A percentile compares a stretch with the other conserved stretches of the same genome.
Evolutionary conservation across 495 filamentous ascomycete genomes (phyloP).

Genomic region (Tuber borchii): DNA sequence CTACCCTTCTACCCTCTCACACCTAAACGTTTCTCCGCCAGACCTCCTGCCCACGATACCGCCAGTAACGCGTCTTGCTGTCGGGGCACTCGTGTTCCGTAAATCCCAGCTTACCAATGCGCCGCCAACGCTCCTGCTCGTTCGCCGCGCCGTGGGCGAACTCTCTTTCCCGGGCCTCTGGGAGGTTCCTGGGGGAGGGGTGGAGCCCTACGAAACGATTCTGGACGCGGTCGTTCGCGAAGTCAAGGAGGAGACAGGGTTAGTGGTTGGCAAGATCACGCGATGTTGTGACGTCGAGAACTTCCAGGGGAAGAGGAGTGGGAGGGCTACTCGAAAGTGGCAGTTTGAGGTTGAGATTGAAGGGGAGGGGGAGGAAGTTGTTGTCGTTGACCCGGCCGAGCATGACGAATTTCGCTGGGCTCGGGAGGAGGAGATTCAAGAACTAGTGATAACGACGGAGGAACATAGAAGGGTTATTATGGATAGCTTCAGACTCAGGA

Average conservation of each 20-base stretch:
- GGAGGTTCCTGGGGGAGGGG: conserved; percentile 56
- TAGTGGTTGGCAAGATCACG: conserved; percentile 48
- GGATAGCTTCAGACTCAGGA: conserved; percentile 16
- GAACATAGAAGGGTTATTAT: conserved; percentile 7
- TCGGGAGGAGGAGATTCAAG: conserved; percentile 44
- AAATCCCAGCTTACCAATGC: conserved; percentile 13
- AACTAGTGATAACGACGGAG: conserved; percentile 12
- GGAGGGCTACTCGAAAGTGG: conserved; percentile 40
- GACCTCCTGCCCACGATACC: conserved; percentile 42
- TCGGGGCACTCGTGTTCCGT: conserved; percentile 48
- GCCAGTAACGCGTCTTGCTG: conserved; percentile 43
- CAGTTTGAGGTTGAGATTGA: conserved; percentile 45
- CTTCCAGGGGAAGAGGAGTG: conserved; percentile 24
- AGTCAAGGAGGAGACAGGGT: conserved; percentile 55
- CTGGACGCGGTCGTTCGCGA: conserved; percentile 53
- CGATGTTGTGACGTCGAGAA: conserved; percentile 45
- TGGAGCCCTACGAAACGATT: conserved; percentile 50
- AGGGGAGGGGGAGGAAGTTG: conserved; percentile 40
- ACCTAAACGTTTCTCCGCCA: conserved; percentile 44
- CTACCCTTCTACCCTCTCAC: conserved; percentile 45
- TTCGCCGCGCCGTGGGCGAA: conserved; percentile 48
- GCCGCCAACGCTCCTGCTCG: conserved; percentile 45
- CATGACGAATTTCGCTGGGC: conserved; percentile 50
- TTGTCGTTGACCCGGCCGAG: conserved; percentile 44
- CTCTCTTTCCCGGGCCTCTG: conserved; percentile 49